Conservation (phyloP, 2,329 filamentous ascomycete species). For the Chrysosporium queenslandicum region DNA sequence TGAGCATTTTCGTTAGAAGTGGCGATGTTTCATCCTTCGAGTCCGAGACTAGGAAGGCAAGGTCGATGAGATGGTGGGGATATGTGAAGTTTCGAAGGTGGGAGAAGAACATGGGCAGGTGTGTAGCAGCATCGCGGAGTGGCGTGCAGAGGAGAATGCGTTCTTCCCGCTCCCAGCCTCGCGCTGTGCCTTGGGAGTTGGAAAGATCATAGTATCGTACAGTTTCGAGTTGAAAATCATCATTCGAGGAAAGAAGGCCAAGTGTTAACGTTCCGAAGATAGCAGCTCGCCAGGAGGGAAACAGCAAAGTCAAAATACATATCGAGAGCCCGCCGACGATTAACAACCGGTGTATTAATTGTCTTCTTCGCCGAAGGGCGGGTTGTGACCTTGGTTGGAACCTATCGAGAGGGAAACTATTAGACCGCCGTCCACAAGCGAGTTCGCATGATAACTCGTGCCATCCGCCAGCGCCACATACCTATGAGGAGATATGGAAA, state of each 20-base stretch:
- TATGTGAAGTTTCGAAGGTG: conserved; percentile 95
- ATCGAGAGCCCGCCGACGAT: conserved; percentile 47
- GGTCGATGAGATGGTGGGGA: conserved; percentile 88
- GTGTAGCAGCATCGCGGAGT: conserved; percentile 79
- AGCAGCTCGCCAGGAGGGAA: conserved; percentile 60
- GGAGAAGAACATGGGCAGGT: conserved; percentile 97
- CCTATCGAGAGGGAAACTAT: conserved; percentile 36
- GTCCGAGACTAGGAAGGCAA: conserved; percentile 93
- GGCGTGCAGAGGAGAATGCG: conserved; percentile 91
- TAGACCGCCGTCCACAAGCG: background rate
- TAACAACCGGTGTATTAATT: conserved; percentile 59
- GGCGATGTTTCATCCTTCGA: conserved; percentile 84
- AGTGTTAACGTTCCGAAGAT: conserved; percentile 55
- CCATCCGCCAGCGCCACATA: conserved; percentile 33
- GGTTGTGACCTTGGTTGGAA: conserved; percentile 77
- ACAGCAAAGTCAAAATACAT: conserved; percentile 58
- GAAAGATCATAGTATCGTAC: conserved; percentile 94
- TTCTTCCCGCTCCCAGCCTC: conserved; percentile 93
- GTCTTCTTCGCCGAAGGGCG: conserved; percentile 61
- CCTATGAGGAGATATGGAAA: conserved; percentile 84
- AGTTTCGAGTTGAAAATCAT: conserved; percentile 76
- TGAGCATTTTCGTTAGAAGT: conserved; percentile 63
- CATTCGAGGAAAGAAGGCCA: conserved; percentile 56
- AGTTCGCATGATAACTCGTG: background rate
- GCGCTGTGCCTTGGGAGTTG: conserved; percentile 79